phyloP scores from a whole-genome alignment of 1,139 yeast genomes.

The Debaryomyces psychrophilus region DNA sequence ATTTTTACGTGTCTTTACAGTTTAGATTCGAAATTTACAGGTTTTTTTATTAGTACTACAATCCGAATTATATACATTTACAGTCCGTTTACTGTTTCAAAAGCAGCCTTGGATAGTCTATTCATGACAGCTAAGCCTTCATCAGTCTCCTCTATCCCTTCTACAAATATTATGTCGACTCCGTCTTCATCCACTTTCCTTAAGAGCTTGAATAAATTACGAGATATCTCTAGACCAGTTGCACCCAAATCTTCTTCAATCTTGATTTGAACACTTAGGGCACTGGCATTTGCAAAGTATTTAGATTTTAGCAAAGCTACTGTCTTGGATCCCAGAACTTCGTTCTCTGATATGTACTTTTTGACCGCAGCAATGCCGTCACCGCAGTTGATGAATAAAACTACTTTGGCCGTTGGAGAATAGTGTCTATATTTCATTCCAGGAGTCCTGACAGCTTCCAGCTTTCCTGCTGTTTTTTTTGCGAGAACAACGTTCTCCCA shows the following conservation, averaged over 20 bases:
- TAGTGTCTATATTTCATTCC: constrained; percentile 98
- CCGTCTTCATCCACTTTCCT: constrained; percentile 71
- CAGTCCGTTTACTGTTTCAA: constrained; percentile 39
- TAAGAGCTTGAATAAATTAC: constrained; percentile 68
- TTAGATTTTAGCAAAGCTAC: constrained; percentile 55
- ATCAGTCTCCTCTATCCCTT: constrained; percentile 67
- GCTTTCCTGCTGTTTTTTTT: constrained; percentile 61
- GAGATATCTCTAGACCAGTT: constrained; percentile 66
- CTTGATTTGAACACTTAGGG: constrained; percentile 25
- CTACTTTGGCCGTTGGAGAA: constrained; percentile 85
- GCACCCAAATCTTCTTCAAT: constrained; percentile 56
- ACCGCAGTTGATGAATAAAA: constrained; percentile 59
- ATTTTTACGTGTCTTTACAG: constrained; percentile 9
- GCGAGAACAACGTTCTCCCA: constrained; percentile 73
- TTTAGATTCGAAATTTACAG: constrained; percentile 7
- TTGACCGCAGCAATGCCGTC: constrained; percentile 42
- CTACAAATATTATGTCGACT: constrained; percentile 70
- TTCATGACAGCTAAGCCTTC: constrained; percentile 97
- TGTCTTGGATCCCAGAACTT: constrained; percentile 19
- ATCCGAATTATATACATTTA: neutral
- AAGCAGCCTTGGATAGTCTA: constrained; percentile 83
- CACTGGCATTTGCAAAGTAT: constrained; percentile 31
- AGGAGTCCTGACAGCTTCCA: constrained; percentile 85
- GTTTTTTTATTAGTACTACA: neutral
- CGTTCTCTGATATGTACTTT: constrained; percentile 27